Conservation (phyloP, 2,329 filamentous ascomycete genomes). For the Aureobasidium zeae region DNA sequence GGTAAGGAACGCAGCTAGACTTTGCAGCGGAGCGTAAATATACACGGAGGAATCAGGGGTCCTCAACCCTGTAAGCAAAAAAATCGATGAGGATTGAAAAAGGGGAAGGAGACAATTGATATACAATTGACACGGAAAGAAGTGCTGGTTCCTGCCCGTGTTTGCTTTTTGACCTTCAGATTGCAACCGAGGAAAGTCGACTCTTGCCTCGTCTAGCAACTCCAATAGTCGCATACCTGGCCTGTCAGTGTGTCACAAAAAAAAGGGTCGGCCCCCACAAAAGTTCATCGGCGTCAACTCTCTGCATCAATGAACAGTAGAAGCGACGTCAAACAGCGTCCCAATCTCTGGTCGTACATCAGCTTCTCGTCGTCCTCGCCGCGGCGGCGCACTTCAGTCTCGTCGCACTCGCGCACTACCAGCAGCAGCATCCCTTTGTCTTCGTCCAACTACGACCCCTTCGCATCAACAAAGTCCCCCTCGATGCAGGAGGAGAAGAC, state of each 20-base stretch:
- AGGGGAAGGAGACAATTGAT: constrained; percentile 5
- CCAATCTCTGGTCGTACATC: constrained; percentile 46
- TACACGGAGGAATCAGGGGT: constrained; percentile 8
- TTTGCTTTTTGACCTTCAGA: no score
- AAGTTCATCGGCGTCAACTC: constrained; percentile 1
- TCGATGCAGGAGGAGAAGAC: constrained; percentile 38
- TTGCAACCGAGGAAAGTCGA: no score
- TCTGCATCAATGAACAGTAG: constrained; percentile 33
- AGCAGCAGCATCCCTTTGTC: constrained; percentile 12
- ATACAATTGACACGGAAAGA: no score
- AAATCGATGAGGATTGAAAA: constrained; percentile 1
- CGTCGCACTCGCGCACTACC: constrained; percentile 20
- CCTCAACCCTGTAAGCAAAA: constrained; percentile 10
- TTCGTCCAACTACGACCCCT: constrained; percentile 31
- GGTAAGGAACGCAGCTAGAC: no score
- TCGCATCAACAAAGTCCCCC: constrained; percentile 27
- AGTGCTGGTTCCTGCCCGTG: no score
- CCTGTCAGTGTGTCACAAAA: no score
- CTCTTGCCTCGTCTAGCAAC: no score
- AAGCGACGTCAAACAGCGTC: constrained; percentile 41
- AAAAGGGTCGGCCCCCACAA: constrained; percentile 2
- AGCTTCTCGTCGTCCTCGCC: constrained; percentile 35
- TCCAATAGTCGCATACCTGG: constrained; percentile 11
- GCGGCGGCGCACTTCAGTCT: constrained; percentile 46
- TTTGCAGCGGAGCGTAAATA: background rate